Percentiles rank a stretch among this genome's conserved stretches.
Evolutionary conservation across 2,329 filamentous ascomycete genomes (phyloP).

Genomic region (Fusarium zealandicum): DNA sequence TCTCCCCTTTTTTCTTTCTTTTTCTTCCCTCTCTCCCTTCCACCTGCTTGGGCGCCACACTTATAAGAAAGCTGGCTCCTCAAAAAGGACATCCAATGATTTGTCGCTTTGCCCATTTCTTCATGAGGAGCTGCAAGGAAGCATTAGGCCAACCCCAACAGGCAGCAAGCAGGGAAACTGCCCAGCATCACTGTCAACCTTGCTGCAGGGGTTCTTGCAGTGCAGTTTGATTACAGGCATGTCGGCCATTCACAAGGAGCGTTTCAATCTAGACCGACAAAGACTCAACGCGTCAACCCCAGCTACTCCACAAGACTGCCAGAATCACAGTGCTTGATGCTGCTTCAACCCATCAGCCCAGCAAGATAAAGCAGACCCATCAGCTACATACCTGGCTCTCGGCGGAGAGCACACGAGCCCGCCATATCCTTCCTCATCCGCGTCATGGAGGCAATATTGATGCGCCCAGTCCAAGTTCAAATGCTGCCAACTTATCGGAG

Average conservation of each 20-base stretch:
- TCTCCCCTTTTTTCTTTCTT: conserved; percentile 35
- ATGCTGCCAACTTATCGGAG: conserved; percentile 3
- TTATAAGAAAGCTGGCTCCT: conserved; percentile 15
- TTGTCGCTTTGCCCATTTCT: background rate
- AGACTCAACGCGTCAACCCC: background rate
- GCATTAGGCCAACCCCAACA: conserved; percentile 6
- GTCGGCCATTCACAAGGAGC: conserved; percentile 11
- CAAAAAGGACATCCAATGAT: conserved; percentile 8
- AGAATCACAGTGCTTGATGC: background rate
- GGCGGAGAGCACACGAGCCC: conserved; percentile 7
- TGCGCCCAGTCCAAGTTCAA: background rate
- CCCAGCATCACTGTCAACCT: conserved; percentile 8
- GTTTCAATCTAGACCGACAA: background rate
- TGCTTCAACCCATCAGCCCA: too few species aligned
- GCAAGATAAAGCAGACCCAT: too few species aligned
- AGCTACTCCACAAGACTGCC: too few species aligned
- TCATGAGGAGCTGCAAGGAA: conserved; percentile 11
- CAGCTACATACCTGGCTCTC: too few species aligned
- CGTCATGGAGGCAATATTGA: conserved; percentile 12
- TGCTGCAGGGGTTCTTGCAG: conserved; percentile 17
- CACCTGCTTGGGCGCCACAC: conserved; percentile 25
- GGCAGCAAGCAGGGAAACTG: conserved; percentile 8
- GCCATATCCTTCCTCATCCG: background rate
- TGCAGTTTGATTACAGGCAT: conserved; percentile 25
- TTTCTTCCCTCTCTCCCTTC: conserved; percentile 20